Conservation (phyloP, 2,329 filamentous ascomycete genomes). For the Colletotrichum sp. region DNA sequence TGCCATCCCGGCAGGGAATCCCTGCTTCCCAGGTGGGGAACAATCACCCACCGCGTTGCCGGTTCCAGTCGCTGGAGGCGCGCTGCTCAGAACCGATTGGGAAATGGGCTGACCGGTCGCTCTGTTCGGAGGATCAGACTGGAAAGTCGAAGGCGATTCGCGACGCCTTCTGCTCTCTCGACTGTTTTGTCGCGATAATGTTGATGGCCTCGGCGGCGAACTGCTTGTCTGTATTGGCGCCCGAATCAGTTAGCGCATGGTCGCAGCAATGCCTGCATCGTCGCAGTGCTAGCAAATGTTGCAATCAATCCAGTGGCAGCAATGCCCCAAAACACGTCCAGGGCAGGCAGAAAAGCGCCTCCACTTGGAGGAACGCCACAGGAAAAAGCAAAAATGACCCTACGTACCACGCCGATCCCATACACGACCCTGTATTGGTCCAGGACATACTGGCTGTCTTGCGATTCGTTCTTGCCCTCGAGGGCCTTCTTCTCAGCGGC, state of each 20-base stretch:
- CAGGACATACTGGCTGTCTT: constrained; percentile 50
- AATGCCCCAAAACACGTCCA: constrained; percentile 2
- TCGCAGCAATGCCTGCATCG: constrained; percentile 6
- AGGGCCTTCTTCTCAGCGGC: constrained; percentile 31
- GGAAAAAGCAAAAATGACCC: constrained; percentile 5
- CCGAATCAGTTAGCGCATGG: constrained; percentile 14
- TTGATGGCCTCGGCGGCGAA: constrained; percentile 12
- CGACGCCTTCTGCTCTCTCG: not conserved
- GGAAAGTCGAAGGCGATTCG: not conserved
- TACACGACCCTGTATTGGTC: constrained; percentile 42
- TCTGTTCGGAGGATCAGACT: not conserved
- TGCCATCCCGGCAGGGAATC: constrained; percentile 14
- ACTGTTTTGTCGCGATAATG: not conserved
- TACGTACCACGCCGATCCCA: constrained; percentile 45
- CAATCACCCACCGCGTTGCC: not conserved
- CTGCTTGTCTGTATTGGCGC: constrained; percentile 16
- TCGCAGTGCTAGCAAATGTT: constrained; percentile 6
- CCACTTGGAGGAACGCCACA: constrained; percentile 11
- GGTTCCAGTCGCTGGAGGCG: not conserved
- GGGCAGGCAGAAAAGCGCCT: not conserved
- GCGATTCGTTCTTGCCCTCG: constrained; percentile 40
- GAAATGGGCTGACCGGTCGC: not conserved
- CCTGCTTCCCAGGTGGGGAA: not conserved
- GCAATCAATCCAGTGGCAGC: constrained; percentile 1
- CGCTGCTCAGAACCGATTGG: not conserved